Evolutionary conservation across 352 stramenopile genomes (phyloP), one percentile per base, ranked within the genome.

Genomic region (Phytophthora fragariaefolia): DNA sequence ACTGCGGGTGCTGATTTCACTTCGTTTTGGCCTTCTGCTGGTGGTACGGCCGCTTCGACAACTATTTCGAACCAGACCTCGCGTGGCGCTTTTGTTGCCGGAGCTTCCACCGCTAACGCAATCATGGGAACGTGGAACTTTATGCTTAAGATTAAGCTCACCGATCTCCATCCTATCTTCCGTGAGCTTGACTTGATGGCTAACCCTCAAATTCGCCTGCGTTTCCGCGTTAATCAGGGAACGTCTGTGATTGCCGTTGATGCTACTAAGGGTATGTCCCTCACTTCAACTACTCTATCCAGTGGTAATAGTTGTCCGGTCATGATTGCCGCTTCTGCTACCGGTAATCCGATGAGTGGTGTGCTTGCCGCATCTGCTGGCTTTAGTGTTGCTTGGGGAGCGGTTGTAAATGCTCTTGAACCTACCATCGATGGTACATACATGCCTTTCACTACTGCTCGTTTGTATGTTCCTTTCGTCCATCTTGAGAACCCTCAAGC

Each of bases 401-500:
- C 40, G 18, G 34, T 63, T 28, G 38, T 40, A 2, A 63, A 63
- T 13, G 0, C 48, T n/a, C 48, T 60, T n/a, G 53, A 60, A 38
- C 53, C 53, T 40, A 49, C 42, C 9, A 6, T 49, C 8, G 53
- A 60, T 43, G 27, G 20, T 18, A 60, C 53, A 0, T 60, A 60
- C 4, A 49, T 60, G 18, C 38, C 53, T 43, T 60, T 49, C 40
- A 60, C 32, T 18, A 60, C 36, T 1, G 6, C 13, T 24, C 53
- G 34, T 22, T 24, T 48, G 3, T 60, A 60, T 43, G 53, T 60
- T n/a, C 34, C 38, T 2, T 60, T 60, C 15, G 32, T 50, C 2
- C 20, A 55, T 30, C 43, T 57, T 12, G 57, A 64, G 17, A 64
- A 57, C 40, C 40, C 53, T 45, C 53, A 61, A 24, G 53, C 40